Percentiles rank a stretch among this genome's conserved stretches.
phyloP scores from a whole-genome alignment of 768 basidiomycete genomes.

The Auriculariales sp. region DNA sequence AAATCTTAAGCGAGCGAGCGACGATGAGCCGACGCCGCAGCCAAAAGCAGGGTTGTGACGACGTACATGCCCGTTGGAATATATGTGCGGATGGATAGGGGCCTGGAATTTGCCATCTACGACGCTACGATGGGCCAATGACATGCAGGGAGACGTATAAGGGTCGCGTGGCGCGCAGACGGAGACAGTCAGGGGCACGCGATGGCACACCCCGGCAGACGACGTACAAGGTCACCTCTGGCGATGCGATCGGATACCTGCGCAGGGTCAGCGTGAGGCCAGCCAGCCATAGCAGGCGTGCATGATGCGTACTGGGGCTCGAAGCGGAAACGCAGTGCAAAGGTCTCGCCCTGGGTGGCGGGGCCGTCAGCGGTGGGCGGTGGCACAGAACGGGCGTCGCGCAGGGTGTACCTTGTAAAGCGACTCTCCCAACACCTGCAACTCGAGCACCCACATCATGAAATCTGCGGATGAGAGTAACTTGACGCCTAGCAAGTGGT shows the following conservation, averaged over 20 bases:
- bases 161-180: no score
- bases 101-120: constrained; percentile 46
- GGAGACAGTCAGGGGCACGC: background rate
- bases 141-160: no score
- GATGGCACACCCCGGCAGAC: background rate
- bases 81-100: constrained; percentile 81
- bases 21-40: constrained; percentile 9
- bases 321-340: constrained; percentile 72
- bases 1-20: constrained; percentile 38
- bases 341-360: constrained; percentile 48
- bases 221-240: constrained; percentile 59
- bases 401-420: constrained; percentile 43
- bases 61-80: constrained; percentile 75
- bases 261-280: background rate
- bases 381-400: background rate
- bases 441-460: constrained; percentile 58
- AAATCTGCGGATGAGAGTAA: constrained; percentile 67
- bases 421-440: constrained; percentile 76
- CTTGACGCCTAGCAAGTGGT: constrained; percentile 40
- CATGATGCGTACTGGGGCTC: constrained; percentile 50
- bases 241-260: constrained; percentile 56
- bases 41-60: constrained; percentile 1
- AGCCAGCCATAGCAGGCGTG: background rate
- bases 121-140: no score
- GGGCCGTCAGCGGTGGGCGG: background rate